Conservation (phyloP, 208 protist genomes). For the Crithidia bombi region DNA sequence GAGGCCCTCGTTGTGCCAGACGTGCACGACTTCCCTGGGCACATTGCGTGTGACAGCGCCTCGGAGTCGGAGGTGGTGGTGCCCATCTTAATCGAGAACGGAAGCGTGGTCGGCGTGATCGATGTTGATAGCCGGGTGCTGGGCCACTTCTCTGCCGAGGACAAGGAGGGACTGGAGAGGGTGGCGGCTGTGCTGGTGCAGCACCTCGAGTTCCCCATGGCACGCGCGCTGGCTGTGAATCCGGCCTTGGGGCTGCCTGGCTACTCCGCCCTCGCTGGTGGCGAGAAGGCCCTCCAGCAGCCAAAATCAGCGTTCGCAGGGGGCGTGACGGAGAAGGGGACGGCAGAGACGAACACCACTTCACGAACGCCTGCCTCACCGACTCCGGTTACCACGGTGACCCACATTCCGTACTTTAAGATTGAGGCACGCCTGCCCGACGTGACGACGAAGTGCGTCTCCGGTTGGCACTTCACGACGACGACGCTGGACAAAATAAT, state of each 20-base stretch:
- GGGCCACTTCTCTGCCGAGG: constrained; percentile 71
- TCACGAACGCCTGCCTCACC: background rate
- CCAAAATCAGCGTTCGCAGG: background rate
- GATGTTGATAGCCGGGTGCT: constrained; percentile 81
- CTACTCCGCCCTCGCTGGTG: constrained; percentile 28
- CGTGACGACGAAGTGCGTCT: constrained; percentile 30
- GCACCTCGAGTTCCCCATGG: constrained; percentile 72
- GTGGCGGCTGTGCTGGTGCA: constrained; percentile 59
- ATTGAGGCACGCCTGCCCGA: constrained; percentile 45
- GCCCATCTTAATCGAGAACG: constrained; percentile 68
- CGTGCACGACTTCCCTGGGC: constrained; percentile 93
- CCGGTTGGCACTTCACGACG: constrained; percentile 62
- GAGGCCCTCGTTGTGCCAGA: constrained; percentile 72
- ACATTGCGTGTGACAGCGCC: constrained; percentile 94
- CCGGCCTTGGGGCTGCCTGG: constrained; percentile 33
- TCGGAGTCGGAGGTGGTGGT: constrained; percentile 94
- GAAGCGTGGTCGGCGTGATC: constrained; percentile 75
- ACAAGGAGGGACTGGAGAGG: constrained; percentile 58
- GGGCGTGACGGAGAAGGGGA: constrained; percentile 6
- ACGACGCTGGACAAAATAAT: constrained; percentile 71
- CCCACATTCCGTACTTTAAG: constrained; percentile 43
- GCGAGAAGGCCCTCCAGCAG: constrained; percentile 18
- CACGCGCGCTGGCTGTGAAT: constrained; percentile 51
- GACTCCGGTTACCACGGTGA: constrained; percentile 18
- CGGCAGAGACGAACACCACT: background rate